These are phyloP conservation scores for Raddia guianensis DNA, from an alignment of 176 grass and related monocot genomes.

Conservation along the genomic window DNA sequence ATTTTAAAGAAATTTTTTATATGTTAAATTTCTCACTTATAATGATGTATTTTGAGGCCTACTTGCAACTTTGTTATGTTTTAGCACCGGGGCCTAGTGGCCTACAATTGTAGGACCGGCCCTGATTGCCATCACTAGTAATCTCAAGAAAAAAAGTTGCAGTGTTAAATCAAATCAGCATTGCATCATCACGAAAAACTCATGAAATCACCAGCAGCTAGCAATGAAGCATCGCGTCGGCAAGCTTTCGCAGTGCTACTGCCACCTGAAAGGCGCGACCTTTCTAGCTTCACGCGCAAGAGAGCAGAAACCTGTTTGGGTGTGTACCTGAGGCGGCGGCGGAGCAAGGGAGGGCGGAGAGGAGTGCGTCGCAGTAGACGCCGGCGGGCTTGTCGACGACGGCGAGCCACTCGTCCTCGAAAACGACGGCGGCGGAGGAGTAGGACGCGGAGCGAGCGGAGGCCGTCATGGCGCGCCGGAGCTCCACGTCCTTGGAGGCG, in stretches of 20 bases:
- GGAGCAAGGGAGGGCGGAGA: conserved; percentile 51
- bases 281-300: neutral
- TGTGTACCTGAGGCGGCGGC: conserved; percentile 15
- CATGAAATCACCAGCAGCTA: neutral
- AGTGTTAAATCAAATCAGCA: neutral
- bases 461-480: conserved; percentile 82
- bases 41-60: too few relatives aligned
- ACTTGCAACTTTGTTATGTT: too few relatives aligned
- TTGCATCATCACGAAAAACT: conserved; percentile 3
- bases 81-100: too few relatives aligned
- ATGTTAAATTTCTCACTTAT: too few relatives aligned
- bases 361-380: conserved; percentile 83
- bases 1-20: too few relatives aligned
- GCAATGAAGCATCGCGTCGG: neutral
- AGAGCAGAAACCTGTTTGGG: neutral
- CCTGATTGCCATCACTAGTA: neutral
- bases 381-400: conserved; percentile 84
- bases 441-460: conserved; percentile 51
- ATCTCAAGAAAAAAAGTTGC: neutral
- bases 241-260: neutral
- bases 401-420: conserved; percentile 85
- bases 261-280: neutral
- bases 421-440: conserved; percentile 48
- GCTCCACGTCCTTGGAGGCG: conserved; percentile 78
- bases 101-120: too few relatives aligned